A percentile compares a stretch with the other conserved stretches of the same genome.
Evolutionary conservation across 257 asterid species (phyloP).

Genomic region (Ligustrum vulgare): DNA sequence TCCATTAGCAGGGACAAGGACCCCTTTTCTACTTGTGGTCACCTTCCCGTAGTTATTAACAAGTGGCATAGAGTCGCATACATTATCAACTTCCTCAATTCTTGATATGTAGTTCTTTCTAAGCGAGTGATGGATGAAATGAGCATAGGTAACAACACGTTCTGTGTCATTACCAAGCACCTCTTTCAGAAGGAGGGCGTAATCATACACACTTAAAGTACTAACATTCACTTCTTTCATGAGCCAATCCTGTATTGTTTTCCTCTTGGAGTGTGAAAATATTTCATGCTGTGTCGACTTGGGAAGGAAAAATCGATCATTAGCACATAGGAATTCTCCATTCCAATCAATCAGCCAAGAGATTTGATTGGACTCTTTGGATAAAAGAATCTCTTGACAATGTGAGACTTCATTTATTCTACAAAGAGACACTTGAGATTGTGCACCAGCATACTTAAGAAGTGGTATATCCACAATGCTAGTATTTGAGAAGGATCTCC

Average conservation of each 20-base stretch:
- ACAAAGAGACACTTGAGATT: constrained; percentile 22
- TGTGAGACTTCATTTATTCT: constrained; percentile 17
- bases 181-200: constrained; percentile 12
- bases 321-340: constrained; percentile 24
- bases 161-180: constrained; percentile 15
- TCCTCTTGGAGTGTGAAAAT: constrained; percentile 5
- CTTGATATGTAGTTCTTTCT: constrained; percentile 1
- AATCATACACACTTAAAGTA: constrained; percentile 16
- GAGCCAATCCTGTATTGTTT: constrained; percentile 30
- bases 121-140: constrained; percentile 30
- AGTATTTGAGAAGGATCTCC: constrained; percentile 22
- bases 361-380: constrained; percentile 4
- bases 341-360: constrained; percentile 43
- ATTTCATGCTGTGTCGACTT: constrained; percentile 23
- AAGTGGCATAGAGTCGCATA: constrained; percentile 22
- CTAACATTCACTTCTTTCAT: constrained; percentile 16
- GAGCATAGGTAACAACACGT: constrained; percentile 19
- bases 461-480: constrained; percentile 23
- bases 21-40: constrained; percentile 7
- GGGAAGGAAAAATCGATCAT: constrained; percentile 18
- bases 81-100: not conserved
- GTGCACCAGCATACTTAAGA: constrained; percentile 22
- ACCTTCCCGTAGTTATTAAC: constrained; percentile 31
- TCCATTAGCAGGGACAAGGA: constrained; percentile 40
- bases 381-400: constrained; percentile 10